A percentile compares a stretch with the other conserved stretches of the same genome.
phyloP scores from a whole-genome alignment of 768 basidiomycete species.

The Tylopilus vinaceipallidus region DNA sequence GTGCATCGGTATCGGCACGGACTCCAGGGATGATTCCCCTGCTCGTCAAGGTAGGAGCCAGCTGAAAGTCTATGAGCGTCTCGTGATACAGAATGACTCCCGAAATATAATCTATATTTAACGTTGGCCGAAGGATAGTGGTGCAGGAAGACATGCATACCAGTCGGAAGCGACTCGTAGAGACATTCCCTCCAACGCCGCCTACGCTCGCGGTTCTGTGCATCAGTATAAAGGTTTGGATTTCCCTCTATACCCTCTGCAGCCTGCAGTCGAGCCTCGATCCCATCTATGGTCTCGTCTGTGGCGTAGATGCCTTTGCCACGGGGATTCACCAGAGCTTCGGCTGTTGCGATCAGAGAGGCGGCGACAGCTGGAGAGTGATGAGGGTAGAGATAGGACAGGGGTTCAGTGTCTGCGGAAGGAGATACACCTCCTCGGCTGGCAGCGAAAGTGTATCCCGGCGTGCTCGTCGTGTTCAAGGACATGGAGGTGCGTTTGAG shows the following conservation, averaged over 20 bases:
- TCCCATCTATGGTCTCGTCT: constrained; percentile 47
- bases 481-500: constrained; percentile 15
- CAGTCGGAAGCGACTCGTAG: constrained; percentile 41
- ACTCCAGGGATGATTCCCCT: constrained; percentile 50
- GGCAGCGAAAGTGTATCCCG: constrained; percentile 35
- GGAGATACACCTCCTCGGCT: constrained; percentile 1
- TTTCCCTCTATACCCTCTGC: constrained; percentile 28
- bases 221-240: constrained; percentile 30
- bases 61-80: constrained; percentile 48
- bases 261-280: constrained; percentile 38
- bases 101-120: constrained; percentile 49
- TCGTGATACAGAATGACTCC: constrained; percentile 52
- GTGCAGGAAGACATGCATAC: constrained; percentile 25
- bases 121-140: not conserved
- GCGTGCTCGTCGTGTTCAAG: constrained; percentile 18
- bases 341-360: constrained; percentile 43
- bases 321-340: constrained; percentile 43
- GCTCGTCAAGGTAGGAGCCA: constrained; percentile 41
- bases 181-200: constrained; percentile 44
- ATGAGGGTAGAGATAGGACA: constrained; percentile 38
- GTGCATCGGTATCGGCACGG: constrained; percentile 49
- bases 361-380: constrained; percentile 41
- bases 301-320: constrained; percentile 56
- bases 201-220: constrained; percentile 39
- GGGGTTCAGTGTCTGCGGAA: constrained; percentile 6